Conservation (phyloP, 768 basidiomycete species). For the Nidula microcarpa region DNA sequence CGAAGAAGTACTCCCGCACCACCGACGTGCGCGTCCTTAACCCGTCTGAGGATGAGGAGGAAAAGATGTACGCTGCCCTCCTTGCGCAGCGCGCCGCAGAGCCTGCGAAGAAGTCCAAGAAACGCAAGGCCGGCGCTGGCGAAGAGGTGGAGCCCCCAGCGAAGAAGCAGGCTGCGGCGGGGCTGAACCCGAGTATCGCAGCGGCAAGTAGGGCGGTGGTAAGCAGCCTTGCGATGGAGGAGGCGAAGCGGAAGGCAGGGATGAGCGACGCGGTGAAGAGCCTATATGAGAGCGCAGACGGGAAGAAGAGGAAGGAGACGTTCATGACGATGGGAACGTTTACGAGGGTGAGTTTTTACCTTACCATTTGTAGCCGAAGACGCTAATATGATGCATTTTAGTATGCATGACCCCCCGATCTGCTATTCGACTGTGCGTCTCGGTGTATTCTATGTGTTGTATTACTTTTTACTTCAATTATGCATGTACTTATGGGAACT, state of each 20-base stretch:
- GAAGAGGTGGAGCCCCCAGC: slow-evolving; percentile 37
- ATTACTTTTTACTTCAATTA: too few relatives aligned
- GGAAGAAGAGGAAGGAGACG: slow-evolving; percentile 68
- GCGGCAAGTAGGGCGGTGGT: slow-evolving; percentile 65
- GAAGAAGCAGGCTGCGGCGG: slow-evolving; percentile 47
- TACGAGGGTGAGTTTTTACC: slow-evolving; percentile 62
- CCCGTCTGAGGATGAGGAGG: slow-evolving; percentile 64
- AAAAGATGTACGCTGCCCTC: slow-evolving; percentile 54
- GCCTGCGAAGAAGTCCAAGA: slow-evolving; percentile 57
- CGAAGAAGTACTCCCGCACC: slow-evolving; percentile 56
- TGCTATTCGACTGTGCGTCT: too few relatives aligned
- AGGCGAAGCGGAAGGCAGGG: slow-evolving; percentile 73
- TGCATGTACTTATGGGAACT: too few relatives aligned
- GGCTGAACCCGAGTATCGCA: slow-evolving; percentile 49
- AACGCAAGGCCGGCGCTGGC: slow-evolving; percentile 43
- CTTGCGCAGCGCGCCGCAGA: slow-evolving; percentile 53
- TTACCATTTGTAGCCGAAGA: background rate
- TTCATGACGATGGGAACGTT: slow-evolving; percentile 94
- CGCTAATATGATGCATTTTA: slow-evolving; percentile 2
- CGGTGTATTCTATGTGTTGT: too few relatives aligned
- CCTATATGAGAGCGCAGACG: slow-evolving; percentile 57
- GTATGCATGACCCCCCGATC: slow-evolving; percentile 12
- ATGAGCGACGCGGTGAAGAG: slow-evolving; percentile 89
- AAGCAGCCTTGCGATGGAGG: slow-evolving; percentile 73
- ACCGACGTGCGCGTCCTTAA: slow-evolving; percentile 66